Conservation (phyloP, 2,329 filamentous ascomycete genomes). For the Lasiodiplodia gonubiensis region DNA sequence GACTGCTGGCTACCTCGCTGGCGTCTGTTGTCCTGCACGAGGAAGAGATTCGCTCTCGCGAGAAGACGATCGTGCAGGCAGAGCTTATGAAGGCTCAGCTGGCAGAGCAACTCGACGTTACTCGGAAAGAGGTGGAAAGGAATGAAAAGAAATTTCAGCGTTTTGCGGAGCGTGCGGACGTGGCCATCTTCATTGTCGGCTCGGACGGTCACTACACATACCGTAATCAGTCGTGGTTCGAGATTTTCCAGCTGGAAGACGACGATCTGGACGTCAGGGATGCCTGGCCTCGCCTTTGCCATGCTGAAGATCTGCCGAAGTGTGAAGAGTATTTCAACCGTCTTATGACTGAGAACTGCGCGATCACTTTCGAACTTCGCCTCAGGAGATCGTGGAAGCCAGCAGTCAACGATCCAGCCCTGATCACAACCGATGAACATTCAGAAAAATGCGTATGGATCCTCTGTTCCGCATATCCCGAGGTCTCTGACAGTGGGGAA, state of each 20-base stretch:
- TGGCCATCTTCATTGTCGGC: slow-evolving; percentile 50
- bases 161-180: slow-evolving; percentile 47
- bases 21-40: slow-evolving; percentile 49
- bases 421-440: background rate
- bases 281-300: slow-evolving; percentile 37
- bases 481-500: slow-evolving; percentile 34
- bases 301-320: slow-evolving; percentile 43
- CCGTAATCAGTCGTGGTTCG: slow-evolving; percentile 49
- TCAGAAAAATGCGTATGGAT: slow-evolving; percentile 39
- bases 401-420: slow-evolving; percentile 28
- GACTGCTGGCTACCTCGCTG: slow-evolving; percentile 47
- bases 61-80: slow-evolving; percentile 41
- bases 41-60: slow-evolving; percentile 44
- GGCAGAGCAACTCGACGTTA: slow-evolving; percentile 37
- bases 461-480: slow-evolving; percentile 40
- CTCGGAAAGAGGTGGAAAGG: slow-evolving; percentile 39
- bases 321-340: slow-evolving; percentile 41
- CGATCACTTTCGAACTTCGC: slow-evolving; percentile 46
- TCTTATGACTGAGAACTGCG: slow-evolving; percentile 40
- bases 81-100: slow-evolving; percentile 44
- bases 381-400: slow-evolving; percentile 45
- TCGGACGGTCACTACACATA: slow-evolving; percentile 45
- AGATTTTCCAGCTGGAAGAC: slow-evolving; percentile 39
- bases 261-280: slow-evolving; percentile 33
- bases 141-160: slow-evolving; percentile 46